Percentiles rank a stretch among this genome's conserved stretches.
Evolutionary conservation across 2,329 filamentous ascomycete genomes (phyloP).

Genomic region (Sclerotinia nivalis): DNA sequence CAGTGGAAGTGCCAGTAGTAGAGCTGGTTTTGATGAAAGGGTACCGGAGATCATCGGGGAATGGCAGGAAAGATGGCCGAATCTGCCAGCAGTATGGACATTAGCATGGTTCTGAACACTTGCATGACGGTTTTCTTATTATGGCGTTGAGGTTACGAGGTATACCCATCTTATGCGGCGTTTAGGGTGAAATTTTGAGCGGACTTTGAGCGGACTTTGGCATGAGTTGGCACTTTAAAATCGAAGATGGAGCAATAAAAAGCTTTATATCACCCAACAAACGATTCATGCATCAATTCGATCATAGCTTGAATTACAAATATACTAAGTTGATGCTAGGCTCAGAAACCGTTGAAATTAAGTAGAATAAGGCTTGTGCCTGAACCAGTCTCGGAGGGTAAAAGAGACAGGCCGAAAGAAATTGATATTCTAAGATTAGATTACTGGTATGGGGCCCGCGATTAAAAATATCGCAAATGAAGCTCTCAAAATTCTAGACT

Average conservation of each 20-base stretch:
- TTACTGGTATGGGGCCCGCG: background rate
- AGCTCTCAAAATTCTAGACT: conserved; percentile 14
- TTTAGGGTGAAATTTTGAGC: background rate
- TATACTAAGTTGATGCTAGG: background rate
- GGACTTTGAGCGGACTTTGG: background rate
- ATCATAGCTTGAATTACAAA: background rate
- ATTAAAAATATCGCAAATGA: background rate
- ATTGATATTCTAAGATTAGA: conserved; percentile 19
- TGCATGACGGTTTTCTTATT: conserved; percentile 9
- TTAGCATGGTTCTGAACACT: conserved; percentile 79
- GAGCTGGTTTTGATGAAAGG: conserved; percentile 83
- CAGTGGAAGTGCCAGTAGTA: conserved; percentile 62
- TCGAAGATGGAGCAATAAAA: background rate
- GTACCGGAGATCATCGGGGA: conserved; percentile 88
- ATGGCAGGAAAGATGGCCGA: conserved; percentile 96
- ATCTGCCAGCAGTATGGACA: conserved; percentile 89
- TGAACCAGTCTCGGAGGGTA: background rate
- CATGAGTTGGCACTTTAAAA: background rate
- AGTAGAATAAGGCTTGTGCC: conserved; percentile 1
- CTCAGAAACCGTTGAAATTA: background rate
- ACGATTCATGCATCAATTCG: background rate
- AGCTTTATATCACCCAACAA: background rate
- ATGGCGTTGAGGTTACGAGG: conserved; percentile 19
- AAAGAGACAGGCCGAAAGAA: conserved; percentile 6
- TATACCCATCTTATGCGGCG: conserved; percentile 24